phyloP scores from a whole-genome alignment of 2,329 filamentous ascomycete species.

The Phoma sp. region DNA sequence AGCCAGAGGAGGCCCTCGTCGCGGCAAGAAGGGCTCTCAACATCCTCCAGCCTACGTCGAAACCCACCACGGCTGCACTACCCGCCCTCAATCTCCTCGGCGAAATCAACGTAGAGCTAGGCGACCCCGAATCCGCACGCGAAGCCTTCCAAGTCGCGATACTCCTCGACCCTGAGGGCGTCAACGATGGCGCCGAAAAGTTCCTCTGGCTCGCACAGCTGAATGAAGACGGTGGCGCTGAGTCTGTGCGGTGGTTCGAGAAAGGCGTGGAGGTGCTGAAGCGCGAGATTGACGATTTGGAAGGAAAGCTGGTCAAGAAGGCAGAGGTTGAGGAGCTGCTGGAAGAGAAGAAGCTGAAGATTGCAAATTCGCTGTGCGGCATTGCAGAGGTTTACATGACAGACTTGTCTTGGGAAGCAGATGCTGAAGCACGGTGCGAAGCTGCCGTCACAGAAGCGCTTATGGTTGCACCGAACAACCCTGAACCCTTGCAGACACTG shows the following conservation, averaged over 20 bases:
- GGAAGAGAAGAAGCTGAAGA: slow-evolving; percentile 77
- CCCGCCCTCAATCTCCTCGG: slow-evolving; percentile 77
- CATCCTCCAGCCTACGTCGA: slow-evolving; percentile 51
- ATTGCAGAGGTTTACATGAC: slow-evolving; percentile 99
- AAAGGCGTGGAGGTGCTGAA: slow-evolving; percentile 75
- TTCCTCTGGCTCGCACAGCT: slow-evolving; percentile 95
- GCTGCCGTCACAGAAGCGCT: slow-evolving; percentile 88
- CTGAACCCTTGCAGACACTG: slow-evolving; percentile 93
- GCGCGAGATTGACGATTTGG: slow-evolving; percentile 70
- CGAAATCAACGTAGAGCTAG: slow-evolving; percentile 81
- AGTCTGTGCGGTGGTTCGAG: slow-evolving; percentile 68
- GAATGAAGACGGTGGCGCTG: slow-evolving; percentile 67
- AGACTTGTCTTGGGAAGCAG: slow-evolving; percentile 87
- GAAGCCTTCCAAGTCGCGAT: slow-evolving; percentile 76
- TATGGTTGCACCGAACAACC: slow-evolving; percentile 77
- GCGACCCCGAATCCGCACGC: slow-evolving; percentile 78
- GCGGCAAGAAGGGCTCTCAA: slow-evolving; percentile 61
- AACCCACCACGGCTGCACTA: slow-evolving; percentile 57
- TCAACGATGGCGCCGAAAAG: slow-evolving; percentile 86
- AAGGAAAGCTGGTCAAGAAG: slow-evolving; percentile 51
- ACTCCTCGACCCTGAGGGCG: slow-evolving; percentile 78
- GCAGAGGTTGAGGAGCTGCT: slow-evolving; percentile 44
- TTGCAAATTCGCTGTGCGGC: slow-evolving; percentile 90
- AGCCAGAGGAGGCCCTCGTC: slow-evolving; percentile 63
- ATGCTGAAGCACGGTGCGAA: slow-evolving; percentile 90